These are phyloP conservation scores for Hexamita inflata DNA, from an alignment of 208 protist species.

Conservation along the genomic window DNA sequence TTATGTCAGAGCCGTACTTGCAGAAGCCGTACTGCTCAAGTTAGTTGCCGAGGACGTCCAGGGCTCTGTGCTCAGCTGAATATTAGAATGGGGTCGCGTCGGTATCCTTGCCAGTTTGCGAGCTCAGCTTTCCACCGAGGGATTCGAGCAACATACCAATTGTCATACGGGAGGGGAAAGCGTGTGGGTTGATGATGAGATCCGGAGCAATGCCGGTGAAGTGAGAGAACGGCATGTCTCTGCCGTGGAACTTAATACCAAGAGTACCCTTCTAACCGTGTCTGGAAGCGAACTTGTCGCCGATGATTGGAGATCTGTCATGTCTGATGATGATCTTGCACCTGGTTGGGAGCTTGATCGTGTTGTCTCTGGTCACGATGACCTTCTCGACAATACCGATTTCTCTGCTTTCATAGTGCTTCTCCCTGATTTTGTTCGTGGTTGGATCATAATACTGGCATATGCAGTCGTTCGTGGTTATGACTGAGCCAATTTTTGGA, in stretches of 20 bases:
- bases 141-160: slow-evolving; percentile 88
- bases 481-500: slow-evolving; percentile 41
- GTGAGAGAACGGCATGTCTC: slow-evolving; percentile 59
- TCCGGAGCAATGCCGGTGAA: slow-evolving; percentile 58
- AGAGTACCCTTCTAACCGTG: slow-evolving; percentile 98
- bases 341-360: neutral
- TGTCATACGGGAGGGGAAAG: slow-evolving; percentile 99
- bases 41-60: slow-evolving; percentile 83
- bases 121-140: slow-evolving; percentile 81
- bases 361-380: slow-evolving; percentile 34
- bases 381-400: slow-evolving; percentile 48
- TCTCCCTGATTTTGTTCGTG: no score
- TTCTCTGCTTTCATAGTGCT: no score
- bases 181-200: slow-evolving; percentile 99
- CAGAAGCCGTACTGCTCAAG: slow-evolving; percentile 81
- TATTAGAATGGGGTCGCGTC: slow-evolving; percentile 79
- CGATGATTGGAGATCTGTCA: slow-evolving; percentile 81
- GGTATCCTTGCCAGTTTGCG: slow-evolving; percentile 72
- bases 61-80: slow-evolving; percentile 55
- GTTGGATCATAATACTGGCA: slow-evolving; percentile 36
- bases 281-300: slow-evolving; percentile 97
- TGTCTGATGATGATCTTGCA: slow-evolving; percentile 51
- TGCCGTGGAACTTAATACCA: slow-evolving; percentile 65
- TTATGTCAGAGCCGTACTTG: slow-evolving; percentile 62
- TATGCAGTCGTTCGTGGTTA: slow-evolving; percentile 41